Percentiles rank a stretch among this genome's conserved stretches.
Evolutionary conservation across 345 rosid species (phyloP).

Genomic region (Brassica juncea): DNA sequence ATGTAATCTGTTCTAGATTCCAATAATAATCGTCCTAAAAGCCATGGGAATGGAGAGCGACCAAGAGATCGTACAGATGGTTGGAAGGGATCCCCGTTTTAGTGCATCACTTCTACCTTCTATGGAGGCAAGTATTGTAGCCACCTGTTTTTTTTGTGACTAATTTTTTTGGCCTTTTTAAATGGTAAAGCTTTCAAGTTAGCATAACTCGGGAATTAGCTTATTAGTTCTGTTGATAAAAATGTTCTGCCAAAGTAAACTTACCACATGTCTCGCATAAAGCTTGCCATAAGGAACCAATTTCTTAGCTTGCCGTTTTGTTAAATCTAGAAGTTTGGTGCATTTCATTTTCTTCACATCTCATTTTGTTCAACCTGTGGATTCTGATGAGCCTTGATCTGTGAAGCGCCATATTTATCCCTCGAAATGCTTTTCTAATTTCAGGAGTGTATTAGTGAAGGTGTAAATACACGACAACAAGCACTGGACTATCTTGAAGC

Average conservation of each 20-base stretch:
- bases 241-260: background rate
- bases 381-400: slow-evolving; percentile 20
- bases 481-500: slow-evolving; percentile 80
- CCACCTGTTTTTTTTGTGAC: background rate
- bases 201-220: background rate
- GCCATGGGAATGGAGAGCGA: slow-evolving; percentile 99
- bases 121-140: slow-evolving; percentile 62
- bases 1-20: slow-evolving; percentile 53
- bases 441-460: slow-evolving; percentile 80
- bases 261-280: background rate
- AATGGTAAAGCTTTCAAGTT: background rate
- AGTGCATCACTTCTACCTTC: slow-evolving; percentile 76
- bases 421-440: slow-evolving; percentile 20
- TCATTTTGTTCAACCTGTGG: slow-evolving; percentile 1
- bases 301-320: background rate
- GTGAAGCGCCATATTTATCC: slow-evolving; percentile 14
- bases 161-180: background rate
- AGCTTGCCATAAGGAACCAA: background rate
- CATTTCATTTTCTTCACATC: background rate
- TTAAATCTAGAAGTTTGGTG: background rate
- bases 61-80: slow-evolving; percentile 93
- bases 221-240: background rate
- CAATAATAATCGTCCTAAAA: slow-evolving; percentile 83
- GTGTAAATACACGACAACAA: slow-evolving; percentile 57
- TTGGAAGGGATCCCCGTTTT: slow-evolving; percentile 93